Conservation (phyloP, 2,329 filamentous ascomycete species). For the Xylariaceae sp. region DNA sequence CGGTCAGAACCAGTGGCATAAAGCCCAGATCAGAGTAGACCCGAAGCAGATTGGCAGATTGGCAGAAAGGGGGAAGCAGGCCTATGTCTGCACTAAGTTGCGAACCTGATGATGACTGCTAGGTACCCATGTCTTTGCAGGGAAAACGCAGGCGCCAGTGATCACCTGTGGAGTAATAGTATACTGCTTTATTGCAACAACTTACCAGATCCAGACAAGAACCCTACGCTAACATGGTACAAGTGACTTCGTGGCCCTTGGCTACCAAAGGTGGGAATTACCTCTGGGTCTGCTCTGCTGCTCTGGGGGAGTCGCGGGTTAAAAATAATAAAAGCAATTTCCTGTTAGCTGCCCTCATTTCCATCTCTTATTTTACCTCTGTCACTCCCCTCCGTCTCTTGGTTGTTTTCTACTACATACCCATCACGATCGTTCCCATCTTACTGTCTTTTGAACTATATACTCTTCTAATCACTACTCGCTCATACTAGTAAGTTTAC, state of each 20-base stretch:
- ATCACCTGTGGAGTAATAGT: not conserved
- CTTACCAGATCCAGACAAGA: too few species aligned
- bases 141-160: not conserved
- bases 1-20: too few species aligned
- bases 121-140: too few species aligned
- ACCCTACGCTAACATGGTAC: too few species aligned
- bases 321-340: constrained; percentile 25
- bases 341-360: constrained; percentile 6
- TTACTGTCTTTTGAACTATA: constrained; percentile 14
- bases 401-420: not conserved
- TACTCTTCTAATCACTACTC: constrained; percentile 16
- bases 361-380: not conserved
- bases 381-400: not conserved
- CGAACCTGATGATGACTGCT: too few species aligned
- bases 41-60: constrained; percentile 11
- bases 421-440: constrained; percentile 21
- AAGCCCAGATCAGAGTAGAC: constrained; percentile 6
- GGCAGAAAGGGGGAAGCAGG: constrained; percentile 18
- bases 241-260: constrained; percentile 4
- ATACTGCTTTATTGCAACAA: too few species aligned
- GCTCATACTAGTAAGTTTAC: constrained; percentile 33
- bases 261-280: constrained; percentile 20
- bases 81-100: too few species aligned
- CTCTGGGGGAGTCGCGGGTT: constrained; percentile 13
- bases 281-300: too few species aligned